Percentiles rank a stretch among this genome's conserved stretches.
These are phyloP conservation scores for Cucurbita pepo DNA, from an alignment of 306 rosid species.

Conservation along the genomic window DNA sequence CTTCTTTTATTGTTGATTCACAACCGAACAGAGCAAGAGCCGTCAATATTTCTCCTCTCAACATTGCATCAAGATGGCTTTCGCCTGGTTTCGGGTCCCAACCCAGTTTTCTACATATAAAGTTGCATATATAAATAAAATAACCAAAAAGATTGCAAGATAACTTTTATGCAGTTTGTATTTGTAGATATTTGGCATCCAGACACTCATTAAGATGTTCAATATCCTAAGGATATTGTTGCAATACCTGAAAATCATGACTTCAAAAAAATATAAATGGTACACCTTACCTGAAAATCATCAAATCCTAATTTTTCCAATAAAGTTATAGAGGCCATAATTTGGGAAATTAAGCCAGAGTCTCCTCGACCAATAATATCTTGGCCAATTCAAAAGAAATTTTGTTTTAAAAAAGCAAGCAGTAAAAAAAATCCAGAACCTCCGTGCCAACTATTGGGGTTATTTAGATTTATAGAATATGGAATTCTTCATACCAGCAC, in stretches of 20 bases:
- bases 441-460: not conserved
- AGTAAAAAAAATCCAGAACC: not conserved
- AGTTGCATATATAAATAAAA: not conserved
- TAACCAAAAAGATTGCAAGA: not conserved
- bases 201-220: not conserved
- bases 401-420: not conserved
- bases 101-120: slow-evolving; percentile 67
- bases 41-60: slow-evolving; percentile 86
- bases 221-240: not conserved
- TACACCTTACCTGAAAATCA: not conserved
- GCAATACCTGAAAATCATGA: not conserved
- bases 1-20: slow-evolving; percentile 63
- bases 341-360: not conserved
- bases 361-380: not conserved
- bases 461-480: not conserved
- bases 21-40: slow-evolving; percentile 66
- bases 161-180: not conserved
- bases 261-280: not conserved
- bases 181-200: not conserved
- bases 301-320: not conserved
- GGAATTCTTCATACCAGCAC: not conserved
- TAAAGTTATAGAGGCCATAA: not conserved
- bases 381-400: not conserved
- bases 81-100: slow-evolving; percentile 70
- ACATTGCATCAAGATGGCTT: slow-evolving; percentile 65